Evolutionary conservation across 2,329 filamentous ascomycete genomes (phyloP).

Genomic region (Bipolaris sorokiniana): DNA sequence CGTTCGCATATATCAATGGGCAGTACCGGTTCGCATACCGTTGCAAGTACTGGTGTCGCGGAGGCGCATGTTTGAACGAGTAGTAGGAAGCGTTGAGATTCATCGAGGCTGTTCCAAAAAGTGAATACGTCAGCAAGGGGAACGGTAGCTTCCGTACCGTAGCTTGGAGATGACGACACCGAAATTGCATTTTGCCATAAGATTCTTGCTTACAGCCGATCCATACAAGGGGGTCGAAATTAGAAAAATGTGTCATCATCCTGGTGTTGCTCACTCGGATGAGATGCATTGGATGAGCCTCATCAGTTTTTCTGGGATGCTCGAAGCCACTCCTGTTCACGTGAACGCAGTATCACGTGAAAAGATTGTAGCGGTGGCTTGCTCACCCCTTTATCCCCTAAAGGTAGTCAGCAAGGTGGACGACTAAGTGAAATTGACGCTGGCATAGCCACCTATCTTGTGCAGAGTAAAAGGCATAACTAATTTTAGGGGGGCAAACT

Average conservation of each 20-base stretch:
- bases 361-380: background rate
- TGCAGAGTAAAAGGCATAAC: constrained; percentile 9
- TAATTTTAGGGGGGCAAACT: background rate
- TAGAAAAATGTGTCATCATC: too few relatives aligned
- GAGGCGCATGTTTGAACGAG: constrained; percentile 8
- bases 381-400: background rate
- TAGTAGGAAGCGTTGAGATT: background rate
- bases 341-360: too few relatives aligned
- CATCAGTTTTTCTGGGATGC: too few relatives aligned
- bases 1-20: constrained; percentile 20
- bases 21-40: constrained; percentile 14
- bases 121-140: background rate
- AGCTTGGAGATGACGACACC: background rate
- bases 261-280: too few relatives aligned
- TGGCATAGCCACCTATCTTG: background rate
- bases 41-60: constrained; percentile 15
- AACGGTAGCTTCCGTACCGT: background rate
- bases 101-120: background rate
- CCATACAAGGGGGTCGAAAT: too few relatives aligned
- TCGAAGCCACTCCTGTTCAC: too few relatives aligned
- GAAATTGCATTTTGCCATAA: background rate
- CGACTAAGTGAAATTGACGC: background rate
- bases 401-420: constrained; percentile 1
- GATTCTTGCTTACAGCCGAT: too few relatives aligned
- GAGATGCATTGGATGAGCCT: too few relatives aligned